Percentiles rank a stretch among this genome's conserved stretches.
Conservation (phyloP, 306 rosid species). For the Medicago arabica region DNA sequence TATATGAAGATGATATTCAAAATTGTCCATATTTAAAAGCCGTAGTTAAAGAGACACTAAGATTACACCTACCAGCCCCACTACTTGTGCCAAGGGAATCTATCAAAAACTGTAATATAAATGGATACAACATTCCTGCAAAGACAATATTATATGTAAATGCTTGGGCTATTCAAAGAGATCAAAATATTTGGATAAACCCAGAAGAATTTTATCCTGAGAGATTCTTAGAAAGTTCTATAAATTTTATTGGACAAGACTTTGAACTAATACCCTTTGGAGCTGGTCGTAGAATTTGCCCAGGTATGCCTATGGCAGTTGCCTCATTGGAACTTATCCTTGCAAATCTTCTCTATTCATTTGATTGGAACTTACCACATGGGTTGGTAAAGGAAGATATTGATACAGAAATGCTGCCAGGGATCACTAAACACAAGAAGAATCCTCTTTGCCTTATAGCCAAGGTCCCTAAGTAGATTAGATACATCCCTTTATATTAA, state of each 20-base stretch:
- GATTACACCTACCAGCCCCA: conserved; percentile 12
- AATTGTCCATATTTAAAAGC: conserved; percentile 19
- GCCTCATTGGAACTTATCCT: background rate
- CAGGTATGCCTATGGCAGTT: background rate
- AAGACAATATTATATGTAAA: conserved; percentile 19
- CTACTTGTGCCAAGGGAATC: conserved; percentile 35
- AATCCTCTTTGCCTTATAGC: conserved; percentile 26
- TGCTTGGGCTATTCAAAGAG: conserved; percentile 13
- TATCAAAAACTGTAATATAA: background rate
- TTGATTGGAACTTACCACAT: background rate
- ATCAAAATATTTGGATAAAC: background rate
- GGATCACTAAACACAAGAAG: conserved; percentile 30
- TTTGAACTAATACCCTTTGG: background rate
- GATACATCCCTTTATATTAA: background rate
- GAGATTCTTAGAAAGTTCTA: background rate
- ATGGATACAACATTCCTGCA: conserved; percentile 19
- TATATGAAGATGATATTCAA: conserved; percentile 32
- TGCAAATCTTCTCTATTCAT: background rate
- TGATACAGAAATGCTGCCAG: background rate
- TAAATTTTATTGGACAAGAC: background rate
- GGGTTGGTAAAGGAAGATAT: background rate
- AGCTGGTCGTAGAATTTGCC: background rate
- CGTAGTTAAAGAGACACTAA: conserved; percentile 34
- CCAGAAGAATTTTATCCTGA: background rate
- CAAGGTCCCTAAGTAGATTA: conserved; percentile 14